Conservation (phyloP, 306 rosid genomes). For the Ammopiptanthus mongolicus region DNA sequence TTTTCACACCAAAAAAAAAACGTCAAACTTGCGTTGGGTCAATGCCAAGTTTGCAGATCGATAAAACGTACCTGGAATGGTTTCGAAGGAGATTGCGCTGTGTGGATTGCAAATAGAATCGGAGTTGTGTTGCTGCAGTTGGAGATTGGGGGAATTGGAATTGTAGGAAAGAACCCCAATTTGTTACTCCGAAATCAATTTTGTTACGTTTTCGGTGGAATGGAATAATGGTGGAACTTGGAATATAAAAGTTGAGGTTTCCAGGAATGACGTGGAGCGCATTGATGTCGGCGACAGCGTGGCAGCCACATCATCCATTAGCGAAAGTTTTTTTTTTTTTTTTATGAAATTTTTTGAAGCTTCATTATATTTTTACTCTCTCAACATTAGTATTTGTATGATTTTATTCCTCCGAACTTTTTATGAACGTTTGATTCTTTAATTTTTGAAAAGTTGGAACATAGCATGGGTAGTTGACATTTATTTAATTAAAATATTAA, state of each 20-base stretch:
- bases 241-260: background rate
- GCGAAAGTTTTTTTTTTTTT: too few species aligned
- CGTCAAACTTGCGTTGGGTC: background rate
- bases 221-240: background rate
- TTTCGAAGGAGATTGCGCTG: background rate
- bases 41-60: constrained; percentile 34
- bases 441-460: too few species aligned
- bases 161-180: constrained; percentile 4
- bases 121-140: background rate
- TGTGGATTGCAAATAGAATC: background rate
- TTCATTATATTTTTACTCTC: too few species aligned
- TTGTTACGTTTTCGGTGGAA: background rate
- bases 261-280: background rate
- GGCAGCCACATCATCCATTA: background rate
- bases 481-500: too few species aligned
- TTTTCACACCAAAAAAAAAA: background rate
- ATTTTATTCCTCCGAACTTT: too few species aligned
- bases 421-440: too few species aligned
- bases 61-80: constrained; percentile 20
- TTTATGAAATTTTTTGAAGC: too few species aligned
- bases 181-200: background rate
- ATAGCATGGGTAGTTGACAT: too few species aligned
- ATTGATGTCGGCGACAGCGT: background rate
- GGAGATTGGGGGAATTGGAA: background rate
- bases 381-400: too few species aligned